Base-by-base conservation (phyloP, 345 rosid genomes). In the Trapa bicornis region DNA sequence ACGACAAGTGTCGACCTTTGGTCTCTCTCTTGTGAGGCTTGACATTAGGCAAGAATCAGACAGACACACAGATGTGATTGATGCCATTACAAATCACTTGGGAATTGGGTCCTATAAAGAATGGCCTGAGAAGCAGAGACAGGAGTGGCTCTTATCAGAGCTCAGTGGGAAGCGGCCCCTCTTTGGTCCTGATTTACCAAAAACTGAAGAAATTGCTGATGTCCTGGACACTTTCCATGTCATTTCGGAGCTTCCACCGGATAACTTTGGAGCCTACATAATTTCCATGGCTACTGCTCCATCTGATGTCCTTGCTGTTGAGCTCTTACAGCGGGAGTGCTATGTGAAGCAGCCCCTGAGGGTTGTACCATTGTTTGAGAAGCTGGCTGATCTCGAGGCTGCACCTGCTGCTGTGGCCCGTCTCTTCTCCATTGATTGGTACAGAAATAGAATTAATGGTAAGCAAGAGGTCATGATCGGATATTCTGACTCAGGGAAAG, bases 391-490 rank as follows among this genome's bases (percentile, higher is more conserved):
- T 82, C 85, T 94, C 53, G 94, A 93, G 71, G 85, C 84, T 6
- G 98, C 98, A 65, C 98, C 98, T 16, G 98, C 96, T 65, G 88
- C 98, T 29, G 73, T 93, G 62, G 84, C 96, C 22, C 89, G 97
- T 32, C 98, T 93, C 68, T 93, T 93, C 85, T 93, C 98, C 2
- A 76, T 93, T n/a, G 96, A 93, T 37, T 93, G 98, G 98, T 93
- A 93, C 70, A 87, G 84, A 68, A 71, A 90, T 67, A 79, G 88
- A 33, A 90, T 93, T 77, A 77, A 87, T 71, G 97, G 97, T 33
- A 93, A 88, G 78, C 98, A 93, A 76, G 98, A 93, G 69, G 98
- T 93, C 64, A 93, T 93, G 97, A 93, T 93, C 2, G 98, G 98
- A 65, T 93, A 93, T 69, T 93, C 98, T 4, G 98, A 93, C 81